These are phyloP conservation scores for Penicillium sp. DNA, from an alignment of 2,329 filamentous ascomycete genomes.

Conservation along the genomic window DNA sequence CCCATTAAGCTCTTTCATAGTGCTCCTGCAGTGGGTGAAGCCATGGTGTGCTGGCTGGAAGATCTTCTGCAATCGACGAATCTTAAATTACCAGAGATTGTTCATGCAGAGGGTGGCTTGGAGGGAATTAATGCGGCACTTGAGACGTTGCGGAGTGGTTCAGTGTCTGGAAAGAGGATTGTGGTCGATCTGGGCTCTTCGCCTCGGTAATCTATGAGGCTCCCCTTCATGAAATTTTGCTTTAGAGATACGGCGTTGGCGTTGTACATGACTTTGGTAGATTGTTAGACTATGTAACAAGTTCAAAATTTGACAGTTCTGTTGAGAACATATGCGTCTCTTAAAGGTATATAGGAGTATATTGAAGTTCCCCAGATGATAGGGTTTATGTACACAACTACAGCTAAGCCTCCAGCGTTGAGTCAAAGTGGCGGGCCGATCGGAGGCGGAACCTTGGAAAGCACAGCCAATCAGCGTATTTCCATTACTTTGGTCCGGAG, in stretches of 20 bases:
- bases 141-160: constrained; percentile 63
- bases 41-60: constrained; percentile 66
- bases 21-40: constrained; percentile 60
- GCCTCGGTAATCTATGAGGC: neutral
- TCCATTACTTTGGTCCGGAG: constrained; percentile 15
- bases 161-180: constrained; percentile 66
- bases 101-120: constrained; percentile 62
- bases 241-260: constrained; percentile 3
- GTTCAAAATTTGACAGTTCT: neutral
- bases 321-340: neutral
- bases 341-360: no score
- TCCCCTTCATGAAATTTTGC: constrained; percentile 1
- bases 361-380: no score
- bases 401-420: neutral
- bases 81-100: constrained; percentile 62
- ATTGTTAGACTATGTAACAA: neutral
- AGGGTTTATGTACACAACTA: no score
- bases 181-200: constrained; percentile 51
- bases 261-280: constrained; percentile 4
- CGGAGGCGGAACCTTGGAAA: constrained; percentile 7
- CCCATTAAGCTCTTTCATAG: constrained; percentile 77
- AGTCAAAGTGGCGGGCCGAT: constrained; percentile 9
- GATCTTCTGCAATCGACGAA: constrained; percentile 55
- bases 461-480: constrained; percentile 13
- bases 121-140: constrained; percentile 66